These are phyloP conservation scores for Persicaria tinctoria DNA, from an alignment of 148 eudicot species.

Conservation along the genomic window DNA sequence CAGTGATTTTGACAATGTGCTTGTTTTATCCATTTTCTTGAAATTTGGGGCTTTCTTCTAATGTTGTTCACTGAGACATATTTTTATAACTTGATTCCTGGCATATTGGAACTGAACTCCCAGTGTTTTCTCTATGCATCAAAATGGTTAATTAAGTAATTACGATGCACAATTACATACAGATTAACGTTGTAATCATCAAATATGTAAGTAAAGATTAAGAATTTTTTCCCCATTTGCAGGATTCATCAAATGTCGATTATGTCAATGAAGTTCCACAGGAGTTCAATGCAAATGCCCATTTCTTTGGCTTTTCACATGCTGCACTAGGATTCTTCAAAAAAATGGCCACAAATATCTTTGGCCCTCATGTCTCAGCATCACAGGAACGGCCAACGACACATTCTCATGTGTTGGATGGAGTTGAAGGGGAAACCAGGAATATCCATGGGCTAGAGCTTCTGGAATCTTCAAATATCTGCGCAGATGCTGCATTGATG, in stretches of 20 bases:
- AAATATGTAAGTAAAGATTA: neutral
- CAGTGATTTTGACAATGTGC: neutral
- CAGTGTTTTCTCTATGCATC: too few relatives aligned
- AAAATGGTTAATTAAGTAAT: too few relatives aligned
- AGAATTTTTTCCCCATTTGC: slow-evolving; percentile 15
- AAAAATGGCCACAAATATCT: slow-evolving; percentile 44
- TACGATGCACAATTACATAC: too few relatives aligned
- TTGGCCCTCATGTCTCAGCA: slow-evolving; percentile 31
- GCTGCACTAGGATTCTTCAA: slow-evolving; percentile 52
- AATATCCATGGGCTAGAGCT: slow-evolving; percentile 28
- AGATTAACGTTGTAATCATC: too few relatives aligned
- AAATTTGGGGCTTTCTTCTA: too few relatives aligned
- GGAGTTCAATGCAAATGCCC: slow-evolving; percentile 13
- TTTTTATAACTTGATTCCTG: too few relatives aligned
- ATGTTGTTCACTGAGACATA: too few relatives aligned
- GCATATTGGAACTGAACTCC: too few relatives aligned
- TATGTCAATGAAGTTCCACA: slow-evolving; percentile 10
- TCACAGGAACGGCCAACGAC: slow-evolving; percentile 24
- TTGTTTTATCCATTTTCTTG: too few relatives aligned
- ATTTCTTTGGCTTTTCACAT: slow-evolving; percentile 37
- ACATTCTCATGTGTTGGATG: slow-evolving; percentile 24
- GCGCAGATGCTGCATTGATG: slow-evolving; percentile 12
- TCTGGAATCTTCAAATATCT: slow-evolving; percentile 28
- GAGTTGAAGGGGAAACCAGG: slow-evolving; percentile 14
- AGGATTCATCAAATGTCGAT: slow-evolving; percentile 28